Evolutionary conservation across 2,329 filamentous ascomycete genomes (phyloP).

Genomic region (Hypoxylon sp.): DNA sequence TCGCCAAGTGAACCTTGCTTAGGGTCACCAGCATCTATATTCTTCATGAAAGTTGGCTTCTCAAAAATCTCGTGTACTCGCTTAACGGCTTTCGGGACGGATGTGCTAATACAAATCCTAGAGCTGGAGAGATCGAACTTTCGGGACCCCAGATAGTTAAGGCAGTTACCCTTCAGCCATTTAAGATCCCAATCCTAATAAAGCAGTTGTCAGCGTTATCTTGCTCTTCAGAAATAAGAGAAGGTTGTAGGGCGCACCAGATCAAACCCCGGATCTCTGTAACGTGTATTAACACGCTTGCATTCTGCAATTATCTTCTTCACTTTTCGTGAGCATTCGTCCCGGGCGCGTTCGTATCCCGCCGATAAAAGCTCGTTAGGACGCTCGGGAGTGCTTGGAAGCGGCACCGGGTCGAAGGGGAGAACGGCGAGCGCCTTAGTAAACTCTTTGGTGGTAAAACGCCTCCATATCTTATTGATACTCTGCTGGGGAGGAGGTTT

Average conservation of each 20-base stretch:
- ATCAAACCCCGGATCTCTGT: slow-evolving; percentile 76
- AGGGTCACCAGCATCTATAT: slow-evolving; percentile 79
- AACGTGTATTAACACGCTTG: slow-evolving; percentile 82
- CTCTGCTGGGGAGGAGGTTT: slow-evolving; percentile 73
- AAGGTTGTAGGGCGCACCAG: slow-evolving; percentile 62
- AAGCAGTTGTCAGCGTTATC: slow-evolving; percentile 51
- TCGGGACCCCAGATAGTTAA: slow-evolving; percentile 66
- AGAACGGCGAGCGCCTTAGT: slow-evolving; percentile 76
- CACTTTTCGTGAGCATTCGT: slow-evolving; percentile 74
- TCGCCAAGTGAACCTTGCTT: slow-evolving; percentile 84
- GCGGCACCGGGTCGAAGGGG: slow-evolving; percentile 73
- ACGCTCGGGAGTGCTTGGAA: slow-evolving; percentile 64
- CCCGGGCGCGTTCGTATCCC: slow-evolving; percentile 74
- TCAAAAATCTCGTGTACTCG: slow-evolving; percentile 82
- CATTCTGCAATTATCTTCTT: slow-evolving; percentile 76
- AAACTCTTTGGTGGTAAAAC: slow-evolving; percentile 72
- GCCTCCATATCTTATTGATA: slow-evolving; percentile 77
- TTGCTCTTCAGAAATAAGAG: slow-evolving; percentile 54
- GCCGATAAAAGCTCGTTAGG: slow-evolving; percentile 73
- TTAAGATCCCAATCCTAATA: slow-evolving; percentile 76
- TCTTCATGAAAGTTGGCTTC: slow-evolving; percentile 76
- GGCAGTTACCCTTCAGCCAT: slow-evolving; percentile 70
- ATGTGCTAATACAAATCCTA: slow-evolving; percentile 62
- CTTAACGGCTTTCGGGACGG: slow-evolving; percentile 81
- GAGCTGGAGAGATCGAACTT: slow-evolving; percentile 67